Evolutionary conservation across 208 protist genomes (phyloP), one percentile per base, ranked within the genome.

Genomic region (Strigomonas galati): DNA sequence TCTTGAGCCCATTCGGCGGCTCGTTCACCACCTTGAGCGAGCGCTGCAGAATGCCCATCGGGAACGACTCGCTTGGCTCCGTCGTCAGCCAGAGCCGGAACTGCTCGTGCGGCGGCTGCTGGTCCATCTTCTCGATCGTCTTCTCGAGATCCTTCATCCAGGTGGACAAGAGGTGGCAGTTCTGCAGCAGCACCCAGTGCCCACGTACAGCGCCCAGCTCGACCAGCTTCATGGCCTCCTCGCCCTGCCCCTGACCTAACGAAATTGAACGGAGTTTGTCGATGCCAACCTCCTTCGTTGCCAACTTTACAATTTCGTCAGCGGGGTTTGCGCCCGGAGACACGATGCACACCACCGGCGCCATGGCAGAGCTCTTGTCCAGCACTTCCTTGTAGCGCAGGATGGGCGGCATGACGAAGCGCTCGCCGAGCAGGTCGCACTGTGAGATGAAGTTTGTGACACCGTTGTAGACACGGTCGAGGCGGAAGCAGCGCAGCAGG

Each of bases 31-130:
- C 97, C 83, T 99, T 99, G 46, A 99, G 83, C 14, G 97, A 98
- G 44, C 96, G 82, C 83, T 99, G 97, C 72, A 99, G 81, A 66
- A 99, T 99, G 62, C 97, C 97, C 76, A 99, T 93, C 19, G 98
- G 98, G 81, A 99, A 99, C 53, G 93, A 79, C 49, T 81, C 83
- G 51, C 97, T 99, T 26, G 98, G 98, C 74, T 99, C 98, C 43
- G 98, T 99, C 19, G 98, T 99, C 0, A 99, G 80, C 97, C 98
- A 99, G 28, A 99, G 85, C 23, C 98, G 85, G 83, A 99, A 99
- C 71, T 99, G 97, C 28, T 94, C 85, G 74, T 99, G 94, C 21
- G 97, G 92, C 49, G 88, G 84, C 66, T 92, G 82, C 61, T 97
- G 84, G 54, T 98, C 90, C 70, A 98, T 82, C 78, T 93, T 92